phyloP scores from a whole-genome alignment of 1,139 yeast genomes.

The Debaryomyces subglobosus region DNA sequence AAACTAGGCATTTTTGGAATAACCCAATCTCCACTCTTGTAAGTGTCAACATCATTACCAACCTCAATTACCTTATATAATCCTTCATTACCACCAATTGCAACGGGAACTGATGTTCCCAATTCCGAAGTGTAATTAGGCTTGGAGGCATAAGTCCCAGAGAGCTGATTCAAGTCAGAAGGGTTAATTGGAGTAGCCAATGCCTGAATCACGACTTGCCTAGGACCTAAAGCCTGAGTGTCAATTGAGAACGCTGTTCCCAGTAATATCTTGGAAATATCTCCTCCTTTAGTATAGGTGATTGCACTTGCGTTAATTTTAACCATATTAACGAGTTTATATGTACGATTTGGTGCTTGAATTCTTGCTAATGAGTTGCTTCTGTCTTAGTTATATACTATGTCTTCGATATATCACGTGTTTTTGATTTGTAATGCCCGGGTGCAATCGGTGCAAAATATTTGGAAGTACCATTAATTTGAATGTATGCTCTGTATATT shows the following conservation, averaged over 20 bases:
- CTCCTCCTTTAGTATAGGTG: conserved; percentile 25
- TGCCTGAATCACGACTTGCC: conserved; percentile 54
- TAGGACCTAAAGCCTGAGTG: conserved; percentile 33
- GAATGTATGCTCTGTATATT: too few relatives aligned
- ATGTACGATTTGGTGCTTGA: neutral
- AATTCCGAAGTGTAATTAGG: conserved; percentile 59
- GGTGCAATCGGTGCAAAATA: too few relatives aligned
- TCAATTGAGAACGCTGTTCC: conserved; percentile 33
- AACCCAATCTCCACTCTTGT: conserved; percentile 34
- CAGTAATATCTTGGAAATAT: conserved; percentile 18
- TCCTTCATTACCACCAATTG: conserved; percentile 74
- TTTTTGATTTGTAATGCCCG: too few relatives aligned
- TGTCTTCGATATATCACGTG: too few relatives aligned
- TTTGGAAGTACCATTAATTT: too few relatives aligned
- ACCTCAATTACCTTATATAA: conserved; percentile 29
- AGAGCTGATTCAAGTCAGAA: conserved; percentile 85
- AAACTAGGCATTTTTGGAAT: conserved; percentile 33
- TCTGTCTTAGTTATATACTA: neutral
- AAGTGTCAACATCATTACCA: conserved; percentile 25
- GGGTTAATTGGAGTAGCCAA: conserved; percentile 91
- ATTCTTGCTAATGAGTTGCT: neutral
- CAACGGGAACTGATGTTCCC: conserved; percentile 63
- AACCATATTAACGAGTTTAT: conserved; percentile 2
- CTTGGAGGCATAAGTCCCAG: conserved; percentile 90
- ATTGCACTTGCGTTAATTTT: conserved; percentile 26